phyloP scores from a whole-genome alignment of 2,329 filamentous ascomycete genomes.

The Xylariaceae sp. region DNA sequence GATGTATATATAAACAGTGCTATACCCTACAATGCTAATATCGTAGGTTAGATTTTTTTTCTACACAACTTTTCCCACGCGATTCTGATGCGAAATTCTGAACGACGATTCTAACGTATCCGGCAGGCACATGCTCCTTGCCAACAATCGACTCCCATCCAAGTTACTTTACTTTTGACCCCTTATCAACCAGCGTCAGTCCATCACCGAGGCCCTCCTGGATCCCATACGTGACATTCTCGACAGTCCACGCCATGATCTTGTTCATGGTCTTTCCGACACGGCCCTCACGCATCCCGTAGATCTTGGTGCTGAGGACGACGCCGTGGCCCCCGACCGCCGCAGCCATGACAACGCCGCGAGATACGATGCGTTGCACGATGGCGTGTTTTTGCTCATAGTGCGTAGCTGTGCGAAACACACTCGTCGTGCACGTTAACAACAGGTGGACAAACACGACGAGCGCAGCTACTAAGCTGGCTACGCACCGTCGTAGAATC shows the following conservation, averaged over 20 bases:
- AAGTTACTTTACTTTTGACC: slow-evolving; percentile 4
- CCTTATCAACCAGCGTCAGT: slow-evolving; percentile 24
- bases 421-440: slow-evolving; percentile 50
- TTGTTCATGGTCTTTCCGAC: slow-evolving; percentile 55
- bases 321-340: slow-evolving; percentile 47
- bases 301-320: slow-evolving; percentile 49
- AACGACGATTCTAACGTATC: background rate
- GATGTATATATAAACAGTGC: background rate
- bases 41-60: background rate
- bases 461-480: slow-evolving; percentile 50
- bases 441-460: slow-evolving; percentile 56
- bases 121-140: background rate
- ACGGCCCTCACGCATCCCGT: slow-evolving; percentile 58
- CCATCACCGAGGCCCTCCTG: slow-evolving; percentile 54
- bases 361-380: slow-evolving; percentile 51
- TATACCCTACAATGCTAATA: background rate
- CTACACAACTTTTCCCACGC: background rate
- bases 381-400: slow-evolving; percentile 65
- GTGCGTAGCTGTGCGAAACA: slow-evolving; percentile 50
- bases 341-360: slow-evolving; percentile 49
- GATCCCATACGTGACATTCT: slow-evolving; percentile 60
- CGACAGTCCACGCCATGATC: slow-evolving; percentile 54
- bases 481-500: slow-evolving; percentile 54
- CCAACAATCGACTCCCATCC: background rate
- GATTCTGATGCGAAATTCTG: background rate